Percentiles rank a stretch among this genome's conserved stretches.
Conservation (phyloP, 257 asterid species). For the Fraxinus cuspidata region DNA sequence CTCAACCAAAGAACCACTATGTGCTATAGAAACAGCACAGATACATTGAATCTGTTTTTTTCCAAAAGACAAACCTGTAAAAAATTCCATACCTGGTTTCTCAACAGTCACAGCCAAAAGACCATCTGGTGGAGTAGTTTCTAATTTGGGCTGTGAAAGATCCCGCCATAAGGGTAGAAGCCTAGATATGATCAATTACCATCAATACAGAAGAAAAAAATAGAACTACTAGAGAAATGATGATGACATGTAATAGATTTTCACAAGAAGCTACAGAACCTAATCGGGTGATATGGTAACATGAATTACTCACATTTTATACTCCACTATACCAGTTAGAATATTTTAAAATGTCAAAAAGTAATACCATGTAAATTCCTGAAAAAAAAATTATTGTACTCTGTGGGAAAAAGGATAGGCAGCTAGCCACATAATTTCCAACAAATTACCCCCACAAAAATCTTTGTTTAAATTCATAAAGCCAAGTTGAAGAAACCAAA, state of each 20-base stretch:
- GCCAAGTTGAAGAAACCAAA: not conserved
- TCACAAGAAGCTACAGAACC: not conserved
- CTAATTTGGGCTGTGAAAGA: conserved; percentile 75
- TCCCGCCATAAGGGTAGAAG: conserved; percentile 35
- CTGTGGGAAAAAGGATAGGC: not conserved
- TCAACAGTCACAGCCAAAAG: conserved; percentile 75
- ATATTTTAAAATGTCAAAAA: not conserved
- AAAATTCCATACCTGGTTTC: conserved; percentile 56
- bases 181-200: not conserved
- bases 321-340: not conserved
- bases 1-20: not conserved
- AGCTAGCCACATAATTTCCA: not conserved
- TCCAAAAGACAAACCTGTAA: not conserved
- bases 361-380: not conserved
- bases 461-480: not conserved
- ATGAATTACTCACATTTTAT: not conserved
- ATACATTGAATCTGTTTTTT: not conserved
- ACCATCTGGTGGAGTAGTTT: conserved; percentile 83
- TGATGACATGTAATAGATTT: not conserved
- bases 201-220: not conserved
- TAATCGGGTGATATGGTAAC: not conserved
- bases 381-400: not conserved
- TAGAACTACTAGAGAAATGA: not conserved
- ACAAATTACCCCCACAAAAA: not conserved
- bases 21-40: not conserved